Percentiles rank a stretch among this genome's conserved stretches.
Evolutionary conservation across 371 early-diverging fungal genomes (phyloP).

Genomic region (Thermomucor indicae-seudaticae): DNA sequence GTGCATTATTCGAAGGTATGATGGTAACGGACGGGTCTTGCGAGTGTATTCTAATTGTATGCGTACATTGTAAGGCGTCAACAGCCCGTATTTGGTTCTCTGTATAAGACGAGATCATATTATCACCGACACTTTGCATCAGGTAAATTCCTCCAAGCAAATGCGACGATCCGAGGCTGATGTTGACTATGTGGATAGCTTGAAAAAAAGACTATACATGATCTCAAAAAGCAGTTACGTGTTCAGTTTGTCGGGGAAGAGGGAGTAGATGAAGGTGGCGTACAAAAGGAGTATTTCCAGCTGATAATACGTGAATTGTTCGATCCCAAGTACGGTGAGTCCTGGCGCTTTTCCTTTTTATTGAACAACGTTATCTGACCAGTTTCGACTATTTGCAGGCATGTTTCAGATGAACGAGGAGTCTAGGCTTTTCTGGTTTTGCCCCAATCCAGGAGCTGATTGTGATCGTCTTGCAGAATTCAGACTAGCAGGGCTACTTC

Average conservation of each 20-base stretch:
- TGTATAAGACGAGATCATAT: slow-evolving; percentile 75
- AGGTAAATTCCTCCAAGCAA: slow-evolving; percentile 23
- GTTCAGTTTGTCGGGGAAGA: slow-evolving; percentile 90
- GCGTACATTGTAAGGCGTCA: slow-evolving; percentile 55
- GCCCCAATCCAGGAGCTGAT: slow-evolving; percentile 63
- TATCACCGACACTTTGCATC: slow-evolving; percentile 73
- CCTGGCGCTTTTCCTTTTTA: too few relatives aligned
- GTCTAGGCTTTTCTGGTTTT: slow-evolving; percentile 84
- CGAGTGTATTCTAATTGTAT: background rate
- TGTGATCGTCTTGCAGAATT: slow-evolving; percentile 47
- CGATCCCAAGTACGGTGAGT: slow-evolving; percentile 82
- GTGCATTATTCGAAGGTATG: slow-evolving; percentile 74
- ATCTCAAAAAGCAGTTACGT: slow-evolving; percentile 84
- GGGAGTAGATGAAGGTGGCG: slow-evolving; percentile 88
- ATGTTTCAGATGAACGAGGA: slow-evolving; percentile 88
- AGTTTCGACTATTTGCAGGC: slow-evolving; percentile 31
- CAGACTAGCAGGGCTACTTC: slow-evolving; percentile 87
- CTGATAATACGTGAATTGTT: slow-evolving; percentile 88
- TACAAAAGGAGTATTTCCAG: slow-evolving; percentile 96
- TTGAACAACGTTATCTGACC: too few relatives aligned
- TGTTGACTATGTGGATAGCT: slow-evolving; percentile 42
- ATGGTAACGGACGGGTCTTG: background rate
- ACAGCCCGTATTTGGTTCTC: slow-evolving; percentile 83
- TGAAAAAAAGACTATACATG: slow-evolving; percentile 71
- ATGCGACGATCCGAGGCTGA: background rate